Percentiles rank a stretch among this genome's conserved stretches.
Conservation (phyloP, 768 basidiomycete genomes). For the Lactarius hatsudake region DNA sequence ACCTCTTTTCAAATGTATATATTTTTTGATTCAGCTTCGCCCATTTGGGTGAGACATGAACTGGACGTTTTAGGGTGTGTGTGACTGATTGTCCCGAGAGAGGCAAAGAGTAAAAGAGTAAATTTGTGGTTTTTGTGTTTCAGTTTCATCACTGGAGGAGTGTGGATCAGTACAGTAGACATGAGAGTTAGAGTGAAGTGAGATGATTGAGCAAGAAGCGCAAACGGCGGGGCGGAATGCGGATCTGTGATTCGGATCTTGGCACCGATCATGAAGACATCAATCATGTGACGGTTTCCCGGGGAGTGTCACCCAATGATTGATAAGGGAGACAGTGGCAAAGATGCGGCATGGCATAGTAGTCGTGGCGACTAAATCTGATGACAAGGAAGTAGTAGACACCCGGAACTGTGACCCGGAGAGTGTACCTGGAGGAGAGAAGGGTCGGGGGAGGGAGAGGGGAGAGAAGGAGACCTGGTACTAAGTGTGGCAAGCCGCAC, state of each 20-base stretch:
- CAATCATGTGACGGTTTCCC: constrained; percentile 27
- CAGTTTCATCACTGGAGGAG: neutral
- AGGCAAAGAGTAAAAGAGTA: neutral
- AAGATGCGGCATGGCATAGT: constrained; percentile 2
- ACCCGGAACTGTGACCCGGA: neutral
- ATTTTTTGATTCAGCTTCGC: neutral
- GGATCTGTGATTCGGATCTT: constrained; percentile 23
- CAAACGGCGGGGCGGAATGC: constrained; percentile 6
- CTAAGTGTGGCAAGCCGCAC: neutral
- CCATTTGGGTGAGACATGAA: constrained; percentile 2
- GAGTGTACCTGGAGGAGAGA: neutral
- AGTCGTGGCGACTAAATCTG: neutral
- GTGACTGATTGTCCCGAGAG: neutral
- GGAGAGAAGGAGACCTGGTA: neutral
- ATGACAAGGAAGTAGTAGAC: constrained; percentile 3
- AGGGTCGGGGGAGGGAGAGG: neutral
- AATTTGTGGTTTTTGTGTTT: neutral
- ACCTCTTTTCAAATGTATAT: neutral
- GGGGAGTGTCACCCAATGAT: constrained; percentile 24
- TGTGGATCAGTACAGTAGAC: neutral
- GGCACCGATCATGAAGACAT: constrained; percentile 26
- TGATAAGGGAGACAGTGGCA: neutral
- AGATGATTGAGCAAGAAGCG: constrained; percentile 11
- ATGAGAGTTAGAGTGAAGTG: neutral
- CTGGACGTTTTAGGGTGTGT: neutral